phyloP scores from a whole-genome alignment of 129 eudicot species.

The Deinandra increscens region DNA sequence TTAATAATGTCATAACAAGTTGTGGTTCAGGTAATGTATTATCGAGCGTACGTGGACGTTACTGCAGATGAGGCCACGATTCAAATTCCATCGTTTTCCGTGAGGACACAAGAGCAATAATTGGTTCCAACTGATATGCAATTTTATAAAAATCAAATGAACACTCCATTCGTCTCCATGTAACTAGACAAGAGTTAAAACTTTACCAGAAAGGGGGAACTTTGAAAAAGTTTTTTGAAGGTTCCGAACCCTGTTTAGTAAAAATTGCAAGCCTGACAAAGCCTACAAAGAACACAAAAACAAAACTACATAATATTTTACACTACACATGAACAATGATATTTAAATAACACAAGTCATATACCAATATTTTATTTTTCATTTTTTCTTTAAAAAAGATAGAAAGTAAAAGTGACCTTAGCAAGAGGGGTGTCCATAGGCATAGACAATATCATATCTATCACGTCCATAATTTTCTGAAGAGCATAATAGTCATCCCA shows the following conservation, averaged over 20 bases:
- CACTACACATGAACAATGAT: neutral
- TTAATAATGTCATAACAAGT: no score
- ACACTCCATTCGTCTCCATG: neutral
- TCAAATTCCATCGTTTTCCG: no score
- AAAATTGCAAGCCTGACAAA: conserved; percentile 78
- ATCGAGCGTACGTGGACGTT: no score
- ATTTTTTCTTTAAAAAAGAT: no score
- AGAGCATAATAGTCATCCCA: no score
- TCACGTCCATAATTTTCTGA: no score
- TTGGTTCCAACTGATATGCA: no score
- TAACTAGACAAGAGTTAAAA: neutral
- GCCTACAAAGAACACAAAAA: conserved; percentile 48
- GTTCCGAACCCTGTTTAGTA: conserved; percentile 57
- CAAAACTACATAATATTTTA: neutral
- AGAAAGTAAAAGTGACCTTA: no score
- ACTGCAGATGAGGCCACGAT: no score
- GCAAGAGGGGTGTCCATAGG: conserved; percentile 72
- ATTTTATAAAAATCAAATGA: neutral
- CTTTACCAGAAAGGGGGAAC: conserved; percentile 69
- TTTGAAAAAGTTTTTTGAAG: conserved; percentile 75
- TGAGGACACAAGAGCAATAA: no score
- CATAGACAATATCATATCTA: no score
- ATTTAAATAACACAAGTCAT: neutral
- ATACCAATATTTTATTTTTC: neutral
- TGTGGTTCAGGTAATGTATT: no score